Percentiles rank a stretch among this genome's conserved stretches.
Evolutionary conservation across 2,329 filamentous ascomycete species (phyloP).

Genomic region (Fusarium compactum): DNA sequence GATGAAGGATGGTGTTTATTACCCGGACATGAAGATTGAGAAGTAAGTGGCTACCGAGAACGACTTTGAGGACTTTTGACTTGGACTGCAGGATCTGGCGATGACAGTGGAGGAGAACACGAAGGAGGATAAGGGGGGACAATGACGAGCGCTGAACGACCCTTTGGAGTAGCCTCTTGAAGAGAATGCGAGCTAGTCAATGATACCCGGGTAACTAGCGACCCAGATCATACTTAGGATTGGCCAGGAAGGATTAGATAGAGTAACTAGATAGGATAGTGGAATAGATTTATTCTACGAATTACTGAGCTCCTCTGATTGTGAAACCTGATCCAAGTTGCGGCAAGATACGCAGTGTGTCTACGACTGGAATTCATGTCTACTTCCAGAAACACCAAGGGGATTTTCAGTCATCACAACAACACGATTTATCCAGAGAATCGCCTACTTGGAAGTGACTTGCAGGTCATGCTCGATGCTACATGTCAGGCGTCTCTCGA

Average conservation of each 20-base stretch:
- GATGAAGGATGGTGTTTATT: background rate
- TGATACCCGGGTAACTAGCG: background rate
- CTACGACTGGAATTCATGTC: too few relatives aligned
- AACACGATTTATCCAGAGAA: background rate
- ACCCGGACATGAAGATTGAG: background rate
- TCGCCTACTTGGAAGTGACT: accelerated
- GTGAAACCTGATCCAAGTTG: background rate
- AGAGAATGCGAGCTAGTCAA: background rate
- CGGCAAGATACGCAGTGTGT: background rate
- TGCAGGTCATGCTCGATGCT: accelerated
- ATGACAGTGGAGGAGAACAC: background rate
- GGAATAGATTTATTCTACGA: background rate
- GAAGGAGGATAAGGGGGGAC: too few relatives aligned
- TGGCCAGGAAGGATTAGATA: background rate
- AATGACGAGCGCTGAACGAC: background rate
- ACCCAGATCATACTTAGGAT: background rate
- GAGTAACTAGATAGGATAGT: background rate
- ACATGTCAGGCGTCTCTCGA: background rate
- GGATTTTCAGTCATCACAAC: background rate
- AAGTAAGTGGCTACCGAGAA: background rate
- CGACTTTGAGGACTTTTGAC: background rate
- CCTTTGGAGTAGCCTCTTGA: background rate
- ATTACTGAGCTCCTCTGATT: background rate
- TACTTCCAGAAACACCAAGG: too few relatives aligned
- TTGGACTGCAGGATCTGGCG: background rate